phyloP scores from a whole-genome alignment of 1,139 yeast genomes.

The Candida sanyaensis region DNA sequence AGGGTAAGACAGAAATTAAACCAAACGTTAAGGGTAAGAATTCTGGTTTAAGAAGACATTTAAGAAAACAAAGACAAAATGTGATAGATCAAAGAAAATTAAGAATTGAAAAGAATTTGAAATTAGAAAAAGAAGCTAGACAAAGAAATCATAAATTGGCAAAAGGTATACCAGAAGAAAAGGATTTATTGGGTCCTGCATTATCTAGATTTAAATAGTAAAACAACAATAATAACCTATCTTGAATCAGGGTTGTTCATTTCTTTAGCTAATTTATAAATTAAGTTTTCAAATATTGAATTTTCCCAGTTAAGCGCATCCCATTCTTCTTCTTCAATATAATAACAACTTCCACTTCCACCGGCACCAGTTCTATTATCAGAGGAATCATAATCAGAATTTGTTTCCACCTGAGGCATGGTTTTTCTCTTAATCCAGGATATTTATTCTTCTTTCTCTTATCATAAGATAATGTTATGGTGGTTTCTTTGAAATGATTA shows the following conservation, averaged over 20 bases:
- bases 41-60: constrained; percentile 76
- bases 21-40: constrained; percentile 78
- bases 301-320: constrained; percentile 28
- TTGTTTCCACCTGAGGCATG: constrained; percentile 4
- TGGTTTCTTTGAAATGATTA: not conserved
- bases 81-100: constrained; percentile 86
- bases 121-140: constrained; percentile 74
- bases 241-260: constrained; percentile 3
- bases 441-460: constrained; percentile 9
- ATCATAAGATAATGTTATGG: not conserved
- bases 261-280: constrained; percentile 14
- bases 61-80: constrained; percentile 83
- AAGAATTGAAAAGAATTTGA: constrained; percentile 77
- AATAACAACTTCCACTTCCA: constrained; percentile 6
- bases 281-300: constrained; percentile 17
- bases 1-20: constrained; percentile 42
- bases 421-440: constrained; percentile 7
- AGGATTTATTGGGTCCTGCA: constrained; percentile 56
- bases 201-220: constrained; percentile 54
- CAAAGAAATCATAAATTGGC: constrained; percentile 49
- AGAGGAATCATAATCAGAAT: constrained; percentile 4
- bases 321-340: constrained; percentile 17
- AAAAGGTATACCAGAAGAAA: constrained; percentile 54
- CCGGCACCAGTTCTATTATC: not conserved
- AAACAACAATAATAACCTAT: too few species aligned